Percentiles rank a stretch among this genome's conserved stretches.
phyloP scores from a whole-genome alignment of 2,329 filamentous ascomycete genomes.

The Fusarium oxysporum region DNA sequence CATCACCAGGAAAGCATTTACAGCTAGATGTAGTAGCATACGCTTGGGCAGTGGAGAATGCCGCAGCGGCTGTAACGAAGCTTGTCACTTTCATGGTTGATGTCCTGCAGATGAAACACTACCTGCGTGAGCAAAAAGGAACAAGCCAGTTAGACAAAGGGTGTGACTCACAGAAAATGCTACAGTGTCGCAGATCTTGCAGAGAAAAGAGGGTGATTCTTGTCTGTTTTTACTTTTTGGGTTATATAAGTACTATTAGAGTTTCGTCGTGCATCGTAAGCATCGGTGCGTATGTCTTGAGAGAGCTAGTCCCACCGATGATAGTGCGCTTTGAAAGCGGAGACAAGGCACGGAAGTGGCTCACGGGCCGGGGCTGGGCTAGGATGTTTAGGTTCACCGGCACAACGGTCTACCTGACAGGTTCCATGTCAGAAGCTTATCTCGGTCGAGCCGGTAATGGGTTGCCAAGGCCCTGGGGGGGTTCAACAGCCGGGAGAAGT shows the following conservation, averaged over 20 bases:
- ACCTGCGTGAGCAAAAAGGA: background rate
- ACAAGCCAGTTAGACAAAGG: background rate
- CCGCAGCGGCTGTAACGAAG: background rate
- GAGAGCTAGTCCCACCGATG: background rate
- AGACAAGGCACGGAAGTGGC: background rate
- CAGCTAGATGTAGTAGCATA: background rate
- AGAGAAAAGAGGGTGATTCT: background rate
- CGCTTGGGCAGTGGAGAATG: background rate
- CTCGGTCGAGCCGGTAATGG: background rate
- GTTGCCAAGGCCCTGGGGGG: background rate
- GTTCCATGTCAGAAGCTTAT: background rate
- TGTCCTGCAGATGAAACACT: conserved; percentile 4
- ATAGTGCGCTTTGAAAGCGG: background rate
- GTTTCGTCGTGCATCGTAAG: background rate
- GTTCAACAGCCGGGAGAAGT: background rate
- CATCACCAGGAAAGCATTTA: conserved; percentile 61
- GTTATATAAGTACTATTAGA: conserved; percentile 6
- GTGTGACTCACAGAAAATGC: background rate
- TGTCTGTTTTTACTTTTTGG: background rate
- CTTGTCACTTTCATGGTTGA: conserved; percentile 13
- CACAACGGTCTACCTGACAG: background rate
- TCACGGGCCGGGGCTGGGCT: background rate
- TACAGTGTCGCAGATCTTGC: background rate
- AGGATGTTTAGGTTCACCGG: background rate
- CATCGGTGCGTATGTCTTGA: background rate